A percentile compares a stretch with the other conserved stretches of the same genome.
Conservation (phyloP, 164 flowering plant genomes). For the grape (Vitis vinifera) region DNA sequence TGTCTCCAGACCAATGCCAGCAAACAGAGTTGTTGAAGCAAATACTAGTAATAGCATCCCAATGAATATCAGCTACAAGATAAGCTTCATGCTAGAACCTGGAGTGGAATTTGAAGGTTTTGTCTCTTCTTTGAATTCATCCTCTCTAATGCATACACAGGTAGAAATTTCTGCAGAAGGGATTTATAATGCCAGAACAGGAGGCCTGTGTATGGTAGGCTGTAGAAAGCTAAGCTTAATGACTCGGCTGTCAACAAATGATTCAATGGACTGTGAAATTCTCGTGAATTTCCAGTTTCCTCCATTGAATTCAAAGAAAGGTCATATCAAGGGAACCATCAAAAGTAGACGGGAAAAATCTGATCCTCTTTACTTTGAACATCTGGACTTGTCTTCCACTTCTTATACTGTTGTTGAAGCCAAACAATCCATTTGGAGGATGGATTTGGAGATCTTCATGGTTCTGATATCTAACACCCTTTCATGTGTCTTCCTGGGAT, state of each 20-base stretch:
- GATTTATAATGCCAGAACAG: constrained; percentile 41
- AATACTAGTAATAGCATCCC: constrained; percentile 2
- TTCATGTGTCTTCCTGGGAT: constrained; percentile 39
- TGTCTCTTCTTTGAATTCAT: not conserved
- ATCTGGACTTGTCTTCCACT: constrained; percentile 23
- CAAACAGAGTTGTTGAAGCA: not conserved
- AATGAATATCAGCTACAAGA: constrained; percentile 43
- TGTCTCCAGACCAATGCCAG: not conserved
- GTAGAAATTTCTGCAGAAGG: constrained; percentile 51
- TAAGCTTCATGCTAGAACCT: constrained; percentile 16
- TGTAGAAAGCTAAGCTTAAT: constrained; percentile 20
- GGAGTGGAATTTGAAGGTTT: not conserved
- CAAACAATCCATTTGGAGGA: constrained; percentile 31
- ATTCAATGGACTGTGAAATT: constrained; percentile 45
- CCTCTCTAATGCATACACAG: not conserved
- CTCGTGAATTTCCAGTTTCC: constrained; percentile 37
- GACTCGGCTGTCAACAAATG: not conserved
- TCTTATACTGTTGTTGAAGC: constrained; percentile 15
- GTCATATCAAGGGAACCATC: constrained; percentile 35
- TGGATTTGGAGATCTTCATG: constrained; percentile 54
- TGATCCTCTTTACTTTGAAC: constrained; percentile 43
- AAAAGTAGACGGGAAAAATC: constrained; percentile 30
- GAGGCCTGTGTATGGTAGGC: constrained; percentile 55
- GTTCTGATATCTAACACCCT: constrained; percentile 49
- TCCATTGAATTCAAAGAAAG: no score